Conservation (phyloP, 2,329 filamentous ascomycete species). For the Ophiobolus disseminans region DNA sequence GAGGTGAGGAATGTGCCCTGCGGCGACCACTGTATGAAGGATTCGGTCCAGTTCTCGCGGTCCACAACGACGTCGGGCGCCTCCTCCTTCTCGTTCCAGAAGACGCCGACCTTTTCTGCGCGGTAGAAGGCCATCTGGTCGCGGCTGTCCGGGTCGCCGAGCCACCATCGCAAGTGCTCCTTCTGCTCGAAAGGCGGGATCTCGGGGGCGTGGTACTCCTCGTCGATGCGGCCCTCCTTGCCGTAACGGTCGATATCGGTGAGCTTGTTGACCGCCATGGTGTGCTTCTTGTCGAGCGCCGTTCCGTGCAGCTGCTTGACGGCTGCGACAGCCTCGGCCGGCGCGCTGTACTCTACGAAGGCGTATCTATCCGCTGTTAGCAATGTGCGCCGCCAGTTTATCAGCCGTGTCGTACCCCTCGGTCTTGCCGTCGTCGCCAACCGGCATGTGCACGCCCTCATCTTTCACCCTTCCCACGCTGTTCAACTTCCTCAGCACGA, state of each 20-base stretch:
- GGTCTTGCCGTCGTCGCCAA: slow-evolving; percentile 85
- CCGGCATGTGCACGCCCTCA: slow-evolving; percentile 91
- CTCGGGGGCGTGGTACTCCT: slow-evolving; percentile 82
- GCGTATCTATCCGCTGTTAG: slow-evolving; percentile 71
- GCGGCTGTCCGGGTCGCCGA: slow-evolving; percentile 85
- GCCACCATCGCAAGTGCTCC: slow-evolving; percentile 93
- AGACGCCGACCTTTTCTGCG: slow-evolving; percentile 89
- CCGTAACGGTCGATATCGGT: slow-evolving; percentile 97
- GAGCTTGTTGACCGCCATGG: slow-evolving; percentile 93
- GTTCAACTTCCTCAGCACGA: slow-evolving; percentile 91
- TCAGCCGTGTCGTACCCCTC: slow-evolving; percentile 68
- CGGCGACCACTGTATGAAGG: slow-evolving; percentile 97
- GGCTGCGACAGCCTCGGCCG: slow-evolving; percentile 87
- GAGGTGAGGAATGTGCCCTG: slow-evolving; percentile 93
- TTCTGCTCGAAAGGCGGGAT: slow-evolving; percentile 88
- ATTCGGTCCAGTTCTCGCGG: slow-evolving; percentile 95
- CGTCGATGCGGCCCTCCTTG: slow-evolving; percentile 89
- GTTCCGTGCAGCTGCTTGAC: slow-evolving; percentile 86
- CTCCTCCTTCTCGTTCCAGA: slow-evolving; percentile 98
- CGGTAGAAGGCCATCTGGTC: slow-evolving; percentile 97
- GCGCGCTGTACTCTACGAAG: slow-evolving; percentile 93
- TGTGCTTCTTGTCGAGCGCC: slow-evolving; percentile 96
- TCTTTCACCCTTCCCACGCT: slow-evolving; percentile 83
- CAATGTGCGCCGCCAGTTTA: slow-evolving; percentile 6
- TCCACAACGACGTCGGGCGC: slow-evolving; percentile 87